These are phyloP conservation scores for Saccharomyces kudriavzevii DNA, from an alignment of 805 yeast species.

Conservation along the genomic window DNA sequence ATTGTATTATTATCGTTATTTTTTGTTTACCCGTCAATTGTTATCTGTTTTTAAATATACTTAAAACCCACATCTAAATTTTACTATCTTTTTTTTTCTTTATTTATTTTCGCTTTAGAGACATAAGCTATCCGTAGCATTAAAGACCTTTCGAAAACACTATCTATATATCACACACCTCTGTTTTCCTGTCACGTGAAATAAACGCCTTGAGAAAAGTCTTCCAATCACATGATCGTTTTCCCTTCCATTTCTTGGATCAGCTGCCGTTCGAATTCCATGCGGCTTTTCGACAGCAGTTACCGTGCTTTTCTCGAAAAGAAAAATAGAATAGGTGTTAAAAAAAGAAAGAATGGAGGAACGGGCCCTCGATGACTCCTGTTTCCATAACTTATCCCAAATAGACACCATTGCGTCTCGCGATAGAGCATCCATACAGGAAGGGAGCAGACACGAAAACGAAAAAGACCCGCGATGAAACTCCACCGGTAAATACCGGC, in stretches of 20 bases:
- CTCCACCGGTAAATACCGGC: not conserved
- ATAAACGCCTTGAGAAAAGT: no score
- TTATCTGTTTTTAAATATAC: not conserved
- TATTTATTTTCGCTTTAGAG: not conserved
- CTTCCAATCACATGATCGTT: not conserved
- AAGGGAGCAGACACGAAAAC: not conserved
- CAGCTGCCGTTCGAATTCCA: not conserved
- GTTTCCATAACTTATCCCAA: not conserved
- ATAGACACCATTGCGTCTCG: not conserved
- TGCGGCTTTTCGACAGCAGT: not conserved
- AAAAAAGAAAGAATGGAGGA: not conserved
- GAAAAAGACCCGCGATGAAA: not conserved
- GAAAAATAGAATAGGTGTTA: not conserved
- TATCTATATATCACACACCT: not conserved
- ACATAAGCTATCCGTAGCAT: not conserved
- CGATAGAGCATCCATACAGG: not conserved
- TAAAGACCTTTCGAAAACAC: not conserved
- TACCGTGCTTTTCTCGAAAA: not conserved
- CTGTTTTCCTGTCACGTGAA: not conserved
- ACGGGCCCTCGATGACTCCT: not conserved
- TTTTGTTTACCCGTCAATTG: not conserved
- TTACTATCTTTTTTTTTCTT: not conserved
- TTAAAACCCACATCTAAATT: not conserved
- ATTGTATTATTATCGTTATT: not conserved
- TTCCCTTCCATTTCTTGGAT: not conserved